Base-by-base conservation (phyloP, 73 alveolate genomes). In the Stentor roeselii region DNA sequence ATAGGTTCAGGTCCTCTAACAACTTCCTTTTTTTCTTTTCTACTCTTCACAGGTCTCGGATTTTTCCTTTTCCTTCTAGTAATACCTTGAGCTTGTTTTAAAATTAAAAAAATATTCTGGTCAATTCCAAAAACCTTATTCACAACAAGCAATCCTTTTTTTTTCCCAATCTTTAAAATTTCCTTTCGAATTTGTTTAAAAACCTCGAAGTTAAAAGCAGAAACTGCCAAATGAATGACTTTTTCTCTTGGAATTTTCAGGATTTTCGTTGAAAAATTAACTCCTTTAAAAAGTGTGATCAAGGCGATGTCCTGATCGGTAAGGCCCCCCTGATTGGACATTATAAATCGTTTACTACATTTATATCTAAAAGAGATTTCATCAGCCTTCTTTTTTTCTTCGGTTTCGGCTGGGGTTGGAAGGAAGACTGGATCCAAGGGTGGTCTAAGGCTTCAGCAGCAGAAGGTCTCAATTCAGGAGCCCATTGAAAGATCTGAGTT, bases 371-470 rank as follows among this genome's bases (percentile, higher is more conserved):
- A 50, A 50, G n/a, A 50, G 21, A 50, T 21, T 50, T 50, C 67
- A 50, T 11, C 30, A 50, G 30, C 67, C 67, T 50, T 6, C 67
- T 50, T 50, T 50, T 50, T 50, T 50, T 50, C 6, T 50, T 50
- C n/a, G n/a, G n/a, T n/a, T n/a, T n/a, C n/a, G 67, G 67, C 67
- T 50, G 67, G 30, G 6, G 6, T 50, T 50, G 6, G 6, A 50
- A 11, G 30, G 21, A 11, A 21, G 30, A 11, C 30, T 6, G 30
- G 21, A 50, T 50, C 67, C 67, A 50, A 11, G 67, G 67, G 27
- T 61, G 82, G 82, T 61, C 27, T 6, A 61, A 30, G 27, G 82
- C 82, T 35, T 61, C 37, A 11, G 37, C 6, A 14, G 82, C 59
- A 14, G 60, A 11, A 11, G 42, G 42, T 30, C 82, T 61, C 27